Conservation (phyloP, 2,329 filamentous ascomycete genomes). For the Penicillium sp. region DNA sequence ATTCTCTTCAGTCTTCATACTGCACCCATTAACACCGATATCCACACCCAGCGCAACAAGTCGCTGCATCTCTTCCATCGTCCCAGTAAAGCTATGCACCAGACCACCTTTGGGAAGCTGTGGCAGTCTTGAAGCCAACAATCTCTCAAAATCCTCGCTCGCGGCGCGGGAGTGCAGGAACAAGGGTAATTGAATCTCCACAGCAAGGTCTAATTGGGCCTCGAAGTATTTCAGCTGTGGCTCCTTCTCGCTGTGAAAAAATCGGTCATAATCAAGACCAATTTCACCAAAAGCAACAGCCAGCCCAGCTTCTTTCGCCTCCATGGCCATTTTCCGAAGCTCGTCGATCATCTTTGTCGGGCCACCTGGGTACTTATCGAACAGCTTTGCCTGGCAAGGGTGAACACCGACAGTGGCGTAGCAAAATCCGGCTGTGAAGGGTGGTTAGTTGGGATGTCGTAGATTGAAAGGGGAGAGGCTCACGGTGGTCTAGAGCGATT, state of each 20-base stretch:
- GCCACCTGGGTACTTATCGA: slow-evolving; percentile 63
- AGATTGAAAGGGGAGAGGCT: slow-evolving; percentile 34
- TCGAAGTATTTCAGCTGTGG: slow-evolving; percentile 85
- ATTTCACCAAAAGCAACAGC: slow-evolving; percentile 90
- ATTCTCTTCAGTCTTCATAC: slow-evolving; percentile 92
- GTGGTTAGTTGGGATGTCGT: background rate
- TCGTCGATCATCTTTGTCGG: slow-evolving; percentile 54
- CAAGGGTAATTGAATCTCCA: slow-evolving; percentile 77
- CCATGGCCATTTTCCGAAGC: slow-evolving; percentile 67
- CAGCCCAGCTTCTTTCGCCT: slow-evolving; percentile 61
- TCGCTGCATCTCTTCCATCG: slow-evolving; percentile 78
- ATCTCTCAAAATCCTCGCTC: slow-evolving; percentile 76
- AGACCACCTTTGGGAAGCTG: slow-evolving; percentile 75
- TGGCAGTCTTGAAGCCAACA: slow-evolving; percentile 68
- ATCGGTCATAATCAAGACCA: slow-evolving; percentile 91
- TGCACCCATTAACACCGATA: slow-evolving; percentile 96
- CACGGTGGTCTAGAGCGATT: slow-evolving; percentile 75
- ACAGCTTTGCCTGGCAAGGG: slow-evolving; percentile 82
- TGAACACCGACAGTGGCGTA: slow-evolving; percentile 94
- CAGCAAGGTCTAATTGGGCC: slow-evolving; percentile 77
- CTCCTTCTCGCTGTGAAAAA: slow-evolving; percentile 78
- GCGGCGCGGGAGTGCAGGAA: slow-evolving; percentile 93
- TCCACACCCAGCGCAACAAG: slow-evolving; percentile 81
- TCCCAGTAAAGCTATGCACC: slow-evolving; percentile 95
- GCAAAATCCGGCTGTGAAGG: slow-evolving; percentile 70